Conservation (phyloP, 257 asterid genomes). For the Osmanthus fragrans region DNA sequence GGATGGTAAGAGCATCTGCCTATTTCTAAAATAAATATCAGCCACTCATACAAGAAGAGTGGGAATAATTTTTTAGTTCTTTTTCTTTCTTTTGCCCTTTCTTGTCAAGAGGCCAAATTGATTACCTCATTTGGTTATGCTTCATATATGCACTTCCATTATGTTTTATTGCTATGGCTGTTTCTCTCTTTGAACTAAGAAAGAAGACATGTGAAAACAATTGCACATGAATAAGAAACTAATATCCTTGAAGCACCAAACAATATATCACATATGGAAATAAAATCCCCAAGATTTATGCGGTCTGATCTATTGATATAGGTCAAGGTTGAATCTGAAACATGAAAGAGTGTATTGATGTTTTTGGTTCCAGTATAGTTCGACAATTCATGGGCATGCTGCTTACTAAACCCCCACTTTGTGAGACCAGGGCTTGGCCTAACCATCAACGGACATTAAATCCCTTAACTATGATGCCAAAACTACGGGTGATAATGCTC, state of each 20-base stretch:
- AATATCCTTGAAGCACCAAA: neutral
- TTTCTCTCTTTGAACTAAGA: neutral
- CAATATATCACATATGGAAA: neutral
- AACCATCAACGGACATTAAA: too few species aligned
- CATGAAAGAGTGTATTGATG: neutral
- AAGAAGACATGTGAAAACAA: neutral
- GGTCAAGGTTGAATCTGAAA: neutral
- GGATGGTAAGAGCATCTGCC: constrained; percentile 26
- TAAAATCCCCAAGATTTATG: neutral
- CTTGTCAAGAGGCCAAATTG: neutral
- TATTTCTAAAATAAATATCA: neutral
- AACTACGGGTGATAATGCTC: too few species aligned
- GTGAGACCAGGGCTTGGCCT: too few species aligned
- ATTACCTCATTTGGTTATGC: neutral
- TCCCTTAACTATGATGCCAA: too few species aligned
- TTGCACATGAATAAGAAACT: neutral
- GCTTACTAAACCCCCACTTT: too few species aligned
- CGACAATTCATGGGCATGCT: too few species aligned
- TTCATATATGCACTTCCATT: neutral
- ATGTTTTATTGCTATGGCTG: neutral
- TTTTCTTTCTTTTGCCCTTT: neutral
- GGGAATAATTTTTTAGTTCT: neutral
- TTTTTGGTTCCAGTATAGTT: neutral
- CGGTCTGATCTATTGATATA: neutral
- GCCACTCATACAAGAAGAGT: neutral